phyloP scores from a whole-genome alignment of 257 asterid genomes.

The Coffea eugenioides region DNA sequence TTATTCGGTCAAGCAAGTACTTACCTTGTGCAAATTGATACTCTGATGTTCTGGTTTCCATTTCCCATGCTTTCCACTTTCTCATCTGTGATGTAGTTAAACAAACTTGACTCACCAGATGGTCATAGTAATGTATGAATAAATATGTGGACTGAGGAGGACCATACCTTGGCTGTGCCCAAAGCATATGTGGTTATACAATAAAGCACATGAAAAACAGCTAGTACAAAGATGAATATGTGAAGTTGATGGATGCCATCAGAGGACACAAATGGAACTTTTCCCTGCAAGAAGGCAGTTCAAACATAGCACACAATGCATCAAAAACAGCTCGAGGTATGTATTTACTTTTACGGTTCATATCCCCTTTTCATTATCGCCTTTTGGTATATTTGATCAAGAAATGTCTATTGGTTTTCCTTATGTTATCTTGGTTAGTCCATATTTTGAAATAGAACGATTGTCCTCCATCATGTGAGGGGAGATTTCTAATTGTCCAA shows the following conservation, averaged over 20 bases:
- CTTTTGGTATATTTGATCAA: not conserved
- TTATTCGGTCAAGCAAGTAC: not conserved
- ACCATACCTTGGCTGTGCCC: constrained; percentile 57
- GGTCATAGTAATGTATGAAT: not conserved
- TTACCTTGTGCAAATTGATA: constrained; percentile 60
- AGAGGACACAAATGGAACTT: constrained; percentile 57
- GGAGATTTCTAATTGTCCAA: not conserved
- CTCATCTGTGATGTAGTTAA: constrained; percentile 49
- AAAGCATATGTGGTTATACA: constrained; percentile 55
- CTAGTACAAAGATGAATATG: constrained; percentile 64
- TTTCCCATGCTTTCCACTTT: constrained; percentile 77
- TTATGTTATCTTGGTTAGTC: not conserved
- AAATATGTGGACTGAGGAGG: not conserved
- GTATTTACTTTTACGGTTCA: not conserved
- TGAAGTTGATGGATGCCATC: constrained; percentile 81
- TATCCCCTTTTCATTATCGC: not conserved
- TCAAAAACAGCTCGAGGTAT: not conserved
- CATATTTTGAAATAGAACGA: not conserved
- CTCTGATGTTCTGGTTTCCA: constrained; percentile 62
- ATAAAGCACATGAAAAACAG: constrained; percentile 50
- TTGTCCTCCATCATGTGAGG: not conserved
- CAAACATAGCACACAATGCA: not conserved
- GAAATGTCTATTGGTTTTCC: too few relatives aligned
- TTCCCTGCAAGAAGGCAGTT: constrained; percentile 40
- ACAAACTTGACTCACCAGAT: not conserved